Evolutionary conservation across 1,284 basidiomycete species (phyloP), one percentile per base, ranked within the genome.

Genomic region (Vanrija pseudolonga): DNA sequence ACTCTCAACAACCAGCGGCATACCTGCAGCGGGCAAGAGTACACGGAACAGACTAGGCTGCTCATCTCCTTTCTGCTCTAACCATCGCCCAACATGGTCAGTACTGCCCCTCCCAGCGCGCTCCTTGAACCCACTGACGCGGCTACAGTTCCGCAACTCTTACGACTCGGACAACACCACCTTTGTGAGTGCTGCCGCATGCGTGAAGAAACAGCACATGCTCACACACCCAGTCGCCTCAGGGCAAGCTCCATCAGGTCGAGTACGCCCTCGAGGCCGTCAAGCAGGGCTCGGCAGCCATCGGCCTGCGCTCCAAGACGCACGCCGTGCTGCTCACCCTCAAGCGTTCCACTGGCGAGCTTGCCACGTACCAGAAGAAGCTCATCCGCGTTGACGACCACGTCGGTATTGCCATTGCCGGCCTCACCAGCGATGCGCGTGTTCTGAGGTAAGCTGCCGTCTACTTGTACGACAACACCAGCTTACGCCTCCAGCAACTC

Each of bases 311-410:
- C 63, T 94, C 90, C 55, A 91, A 93, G 78, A 98, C 91, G 0
- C 96, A 98, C 77, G 88, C 93, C 20, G 84, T 99, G 53, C 81
- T 99, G 23, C 80, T 98, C 48, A 94, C 95, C 8, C 79, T 98
- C 59, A 98, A 96, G 93, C 85, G 95, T 74, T 98, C 95, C n/a
- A 95, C 93, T 11, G 94, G 94, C 60, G 96, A 98, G 78, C 84
- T 99, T 50, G 95, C 96, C 15, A 90, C 89, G 39, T 98, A 98
- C 81, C 96, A 99, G 76, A 94, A 98, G 80, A 98, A 99, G 84
- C 90, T 98, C 86, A 95, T 96, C 76, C 84, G 92, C 70, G 96
- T 99, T 84, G 96, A 98, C 76, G 94, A 98, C 76, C 96, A 99
- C 79, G 87, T 97, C 69, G 96, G 96, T 43, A 93, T 99, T 69